phyloP scores from a whole-genome alignment of 2,329 filamentous ascomycete species.

The Aspergillus spinulosporus region DNA sequence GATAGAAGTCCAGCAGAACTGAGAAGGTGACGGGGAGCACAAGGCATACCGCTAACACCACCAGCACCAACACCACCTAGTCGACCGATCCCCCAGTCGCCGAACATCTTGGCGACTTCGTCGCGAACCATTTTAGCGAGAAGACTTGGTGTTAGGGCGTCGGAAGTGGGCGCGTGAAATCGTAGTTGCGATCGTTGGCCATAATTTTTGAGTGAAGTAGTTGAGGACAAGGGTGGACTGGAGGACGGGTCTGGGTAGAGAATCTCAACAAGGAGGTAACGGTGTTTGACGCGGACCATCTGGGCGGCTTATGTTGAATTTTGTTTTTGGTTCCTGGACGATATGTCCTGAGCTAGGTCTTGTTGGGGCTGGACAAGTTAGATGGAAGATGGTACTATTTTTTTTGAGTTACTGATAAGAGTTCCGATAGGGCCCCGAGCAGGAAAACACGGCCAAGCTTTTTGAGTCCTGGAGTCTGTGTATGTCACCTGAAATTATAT shows the following conservation, averaged over 20 bases:
- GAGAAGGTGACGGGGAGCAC: not conserved
- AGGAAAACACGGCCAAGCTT: not conserved
- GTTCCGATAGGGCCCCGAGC: not conserved
- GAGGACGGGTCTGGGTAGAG: constrained; percentile 69
- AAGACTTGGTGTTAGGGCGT: constrained; percentile 65
- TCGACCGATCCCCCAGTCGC: constrained; percentile 73
- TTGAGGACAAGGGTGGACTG: constrained; percentile 38
- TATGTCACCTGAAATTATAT: too few relatives aligned
- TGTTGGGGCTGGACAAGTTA: not conserved
- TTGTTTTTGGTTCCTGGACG: too few relatives aligned
- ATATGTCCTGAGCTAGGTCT: too few relatives aligned
- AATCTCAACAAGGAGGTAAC: constrained; percentile 93
- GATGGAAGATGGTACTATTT: not conserved
- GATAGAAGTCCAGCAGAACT: too few relatives aligned
- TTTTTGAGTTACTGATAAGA: constrained; percentile 5
- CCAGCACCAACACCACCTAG: constrained; percentile 65
- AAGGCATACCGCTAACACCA: constrained; percentile 62
- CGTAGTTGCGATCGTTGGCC: constrained; percentile 61
- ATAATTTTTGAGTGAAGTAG: constrained; percentile 19
- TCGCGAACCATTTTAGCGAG: constrained; percentile 70
- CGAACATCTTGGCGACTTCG: constrained; percentile 72
- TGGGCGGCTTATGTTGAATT: not conserved
- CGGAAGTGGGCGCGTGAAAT: constrained; percentile 76
- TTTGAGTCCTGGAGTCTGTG: not conserved
- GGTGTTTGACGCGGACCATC: constrained; percentile 92